Percentiles rank a stretch among this genome's conserved stretches.
These are phyloP conservation scores for Leptosphaerulina australis DNA, from an alignment of 2,329 filamentous ascomycete genomes.

Conservation along the genomic window DNA sequence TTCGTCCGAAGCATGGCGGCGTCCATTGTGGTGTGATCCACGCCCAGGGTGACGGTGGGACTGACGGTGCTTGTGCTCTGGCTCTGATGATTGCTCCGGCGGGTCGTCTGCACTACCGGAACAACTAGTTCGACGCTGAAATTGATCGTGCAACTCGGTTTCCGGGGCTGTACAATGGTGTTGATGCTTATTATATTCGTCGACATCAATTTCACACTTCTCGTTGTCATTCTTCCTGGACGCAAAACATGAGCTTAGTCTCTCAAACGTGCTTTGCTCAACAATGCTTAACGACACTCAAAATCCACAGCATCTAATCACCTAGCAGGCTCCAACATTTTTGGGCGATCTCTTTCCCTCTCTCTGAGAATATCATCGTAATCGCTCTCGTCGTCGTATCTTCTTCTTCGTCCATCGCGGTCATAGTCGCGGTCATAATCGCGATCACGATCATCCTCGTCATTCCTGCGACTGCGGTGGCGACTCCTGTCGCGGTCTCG, in stretches of 20 bases:
- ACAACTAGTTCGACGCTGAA: not conserved
- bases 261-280: not conserved
- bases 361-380: slow-evolving; percentile 31
- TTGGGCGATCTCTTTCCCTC: slow-evolving; percentile 31
- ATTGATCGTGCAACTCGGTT: not conserved
- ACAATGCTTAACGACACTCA: not conserved
- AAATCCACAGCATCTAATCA: slow-evolving; percentile 26
- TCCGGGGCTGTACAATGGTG: not conserved
- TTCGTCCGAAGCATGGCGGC: slow-evolving; percentile 3
- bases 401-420: slow-evolving; percentile 28
- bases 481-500: slow-evolving; percentile 36
- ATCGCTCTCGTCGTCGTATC: slow-evolving; percentile 40
- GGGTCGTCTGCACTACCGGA: slow-evolving; percentile 3
- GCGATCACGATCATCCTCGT: slow-evolving; percentile 34
- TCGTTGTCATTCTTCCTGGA: not conserved
- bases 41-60: not conserved
- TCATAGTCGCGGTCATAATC: slow-evolving; percentile 36
- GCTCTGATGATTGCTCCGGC: not conserved
- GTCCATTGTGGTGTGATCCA: not conserved
- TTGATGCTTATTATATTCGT: not conserved
- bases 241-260: not conserved
- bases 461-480: slow-evolving; percentile 38
- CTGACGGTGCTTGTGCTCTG: too few species aligned
- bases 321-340: slow-evolving; percentile 40
- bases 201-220: not conserved